phyloP scores from a whole-genome alignment of 2,329 filamentous ascomycete genomes.

The Hymenoscyphus linearis region DNA sequence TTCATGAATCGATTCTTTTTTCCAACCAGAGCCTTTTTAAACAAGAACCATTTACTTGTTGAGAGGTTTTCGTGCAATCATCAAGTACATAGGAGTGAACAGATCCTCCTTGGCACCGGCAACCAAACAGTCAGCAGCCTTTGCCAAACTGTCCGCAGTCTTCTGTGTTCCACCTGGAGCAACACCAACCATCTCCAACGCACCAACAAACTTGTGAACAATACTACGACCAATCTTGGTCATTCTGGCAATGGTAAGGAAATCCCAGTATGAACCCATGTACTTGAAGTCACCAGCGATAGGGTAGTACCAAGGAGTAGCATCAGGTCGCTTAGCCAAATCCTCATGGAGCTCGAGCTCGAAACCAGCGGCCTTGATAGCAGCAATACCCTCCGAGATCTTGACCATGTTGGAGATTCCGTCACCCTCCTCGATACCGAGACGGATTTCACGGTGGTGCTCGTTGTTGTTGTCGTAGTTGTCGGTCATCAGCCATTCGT shows the following conservation, averaged over 20 bases:
- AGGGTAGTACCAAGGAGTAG: slow-evolving; percentile 91
- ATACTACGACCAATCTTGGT: slow-evolving; percentile 74
- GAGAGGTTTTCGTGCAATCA: slow-evolving; percentile 81
- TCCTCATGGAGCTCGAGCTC: slow-evolving; percentile 82
- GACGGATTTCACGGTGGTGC: slow-evolving; percentile 82
- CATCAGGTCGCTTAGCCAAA: slow-evolving; percentile 71
- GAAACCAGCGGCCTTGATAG: slow-evolving; percentile 87
- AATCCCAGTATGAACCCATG: slow-evolving; percentile 71
- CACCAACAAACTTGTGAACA: slow-evolving; percentile 72
- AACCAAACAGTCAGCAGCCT: slow-evolving; percentile 79
- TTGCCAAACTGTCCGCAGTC: slow-evolving; percentile 81
- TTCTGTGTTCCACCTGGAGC: slow-evolving; percentile 88
- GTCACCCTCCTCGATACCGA: slow-evolving; percentile 95
- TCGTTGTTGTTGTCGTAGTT: slow-evolving; percentile 87
- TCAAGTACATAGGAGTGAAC: slow-evolving; percentile 99
- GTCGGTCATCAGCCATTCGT: slow-evolving; percentile 99
- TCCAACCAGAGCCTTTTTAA: background rate
- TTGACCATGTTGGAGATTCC: slow-evolving; percentile 98
- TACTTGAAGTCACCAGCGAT: slow-evolving; percentile 81
- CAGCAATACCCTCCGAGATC: slow-evolving; percentile 73
- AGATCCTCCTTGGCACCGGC: slow-evolving; percentile 82
- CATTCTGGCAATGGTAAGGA: slow-evolving; percentile 83
- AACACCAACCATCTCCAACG: slow-evolving; percentile 68
- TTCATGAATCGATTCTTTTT: background rate
- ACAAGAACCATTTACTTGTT: slow-evolving; percentile 5